phyloP scores from a whole-genome alignment of 2,329 filamentous ascomycete species.

The Fusarium praegraminearum region DNA sequence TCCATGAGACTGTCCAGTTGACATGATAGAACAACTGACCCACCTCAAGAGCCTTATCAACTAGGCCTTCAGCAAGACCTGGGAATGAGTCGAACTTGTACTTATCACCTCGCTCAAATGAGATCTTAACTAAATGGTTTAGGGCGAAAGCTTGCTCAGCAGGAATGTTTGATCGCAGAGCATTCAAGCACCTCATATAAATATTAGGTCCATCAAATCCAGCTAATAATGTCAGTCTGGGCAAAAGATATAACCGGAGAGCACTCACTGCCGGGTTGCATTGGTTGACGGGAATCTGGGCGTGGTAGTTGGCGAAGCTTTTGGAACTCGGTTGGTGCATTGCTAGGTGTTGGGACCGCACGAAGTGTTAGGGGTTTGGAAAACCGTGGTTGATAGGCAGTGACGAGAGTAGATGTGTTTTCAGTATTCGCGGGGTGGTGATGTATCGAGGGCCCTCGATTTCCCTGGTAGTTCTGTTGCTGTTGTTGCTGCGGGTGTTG shows the following conservation, averaged over 20 bases:
- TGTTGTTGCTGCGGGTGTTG: slow-evolving; percentile 35
- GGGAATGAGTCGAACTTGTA: slow-evolving; percentile 95
- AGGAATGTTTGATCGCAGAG: slow-evolving; percentile 81
- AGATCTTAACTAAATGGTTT: slow-evolving; percentile 95
- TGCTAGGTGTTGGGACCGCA: slow-evolving; percentile 79
- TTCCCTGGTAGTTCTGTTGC: slow-evolving; percentile 48
- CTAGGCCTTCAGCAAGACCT: slow-evolving; percentile 86
- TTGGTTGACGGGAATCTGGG: slow-evolving; percentile 56
- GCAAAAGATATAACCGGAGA: background rate
- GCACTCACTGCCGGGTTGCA: slow-evolving; percentile 71
- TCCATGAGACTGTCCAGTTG: slow-evolving; percentile 82
- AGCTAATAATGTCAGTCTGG: slow-evolving; percentile 49
- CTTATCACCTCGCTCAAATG: slow-evolving; percentile 92
- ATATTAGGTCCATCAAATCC: slow-evolving; percentile 86
- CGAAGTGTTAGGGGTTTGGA: slow-evolving; percentile 75
- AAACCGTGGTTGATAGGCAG: slow-evolving; percentile 76
- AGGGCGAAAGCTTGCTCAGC: slow-evolving; percentile 92
- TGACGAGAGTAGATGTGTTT: slow-evolving; percentile 69
- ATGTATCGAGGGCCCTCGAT: slow-evolving; percentile 58
- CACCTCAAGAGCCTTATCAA: slow-evolving; percentile 85
- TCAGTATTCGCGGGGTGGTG: slow-evolving; percentile 69
- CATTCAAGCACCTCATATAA: slow-evolving; percentile 87
- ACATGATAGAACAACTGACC: slow-evolving; percentile 84
- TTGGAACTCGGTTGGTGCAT: slow-evolving; percentile 75
- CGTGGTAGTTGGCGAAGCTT: slow-evolving; percentile 59